Evolutionary conservation across 139 green algal species (phyloP), one percentile per base, ranked within the genome.

Genomic region (Chlamydomonas incerta): DNA sequence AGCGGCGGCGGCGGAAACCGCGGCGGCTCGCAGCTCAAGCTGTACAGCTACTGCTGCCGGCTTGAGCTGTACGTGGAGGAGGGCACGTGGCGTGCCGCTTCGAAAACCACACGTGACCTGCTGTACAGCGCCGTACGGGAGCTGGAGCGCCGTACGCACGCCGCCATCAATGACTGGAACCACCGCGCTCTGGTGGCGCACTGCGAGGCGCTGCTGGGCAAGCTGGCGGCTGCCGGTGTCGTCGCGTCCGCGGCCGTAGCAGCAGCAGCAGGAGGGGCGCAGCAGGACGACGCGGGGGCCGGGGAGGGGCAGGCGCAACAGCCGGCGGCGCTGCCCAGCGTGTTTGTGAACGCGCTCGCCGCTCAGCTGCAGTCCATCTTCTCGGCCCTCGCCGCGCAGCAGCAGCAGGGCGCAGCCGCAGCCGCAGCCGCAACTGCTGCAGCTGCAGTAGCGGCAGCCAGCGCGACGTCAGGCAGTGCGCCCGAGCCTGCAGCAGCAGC

Each of bases 1-100:
- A 75, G 0, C 10, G 0, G 14, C 41, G 41, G 10, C 70, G 23
- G 37, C 24, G 26, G 21, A 18, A 23, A 6, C 23, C 11, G 26
- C 24, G 70, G 15, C 24, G 70, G 37, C 24, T 24, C 37, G 24
- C 6, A 55, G 15, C 52, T 96, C 29, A 91, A 80, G 70, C 85
- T 96, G n/a, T 92, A 95, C 87, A 94, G 87, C 15, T 74, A 86
- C 10, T 93, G 91, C 82, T 90, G 85, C 66, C 84, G 93, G 1
- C 73, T 96, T 65, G 93, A 96, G 85, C 65, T 96, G 80, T 95
- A 93, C 68, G 84, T 94, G 21, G 69, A 90, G 41, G 58, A 91
- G 65, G 52, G 18, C 11, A 29, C 67, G 75, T 81, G 77, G 87
- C 60, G 29, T 37, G 18, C 13, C 55, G 72, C 67, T 0, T 80